phyloP scores from a whole-genome alignment of 768 basidiomycete genomes.

The Lyophyllum decastes region DNA sequence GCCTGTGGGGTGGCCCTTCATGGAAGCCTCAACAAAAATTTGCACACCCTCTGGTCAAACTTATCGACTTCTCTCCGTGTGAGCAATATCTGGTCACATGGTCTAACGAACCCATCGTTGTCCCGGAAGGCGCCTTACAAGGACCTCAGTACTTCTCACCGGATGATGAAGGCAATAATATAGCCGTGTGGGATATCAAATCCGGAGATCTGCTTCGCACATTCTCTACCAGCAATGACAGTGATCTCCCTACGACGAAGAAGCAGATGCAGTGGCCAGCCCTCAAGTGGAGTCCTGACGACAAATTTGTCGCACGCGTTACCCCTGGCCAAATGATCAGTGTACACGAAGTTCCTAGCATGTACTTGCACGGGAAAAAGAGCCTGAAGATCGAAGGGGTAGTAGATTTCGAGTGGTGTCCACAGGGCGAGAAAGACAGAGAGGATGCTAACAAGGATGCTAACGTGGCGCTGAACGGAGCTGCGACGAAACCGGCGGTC shows the following conservation, averaged over 20 bases:
- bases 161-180: conserved; percentile 94
- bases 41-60: conserved; percentile 92
- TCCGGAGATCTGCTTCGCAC: conserved; percentile 90
- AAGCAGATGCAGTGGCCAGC: conserved; percentile 94
- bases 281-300: conserved; percentile 97
- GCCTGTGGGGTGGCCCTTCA: conserved; percentile 91
- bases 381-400: conserved; percentile 97
- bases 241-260: conserved; percentile 58
- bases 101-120: conserved; percentile 91
- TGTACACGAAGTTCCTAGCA: conserved; percentile 91
- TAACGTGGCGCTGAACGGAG: conserved; percentile 30
- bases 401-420: conserved; percentile 98
- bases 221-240: conserved; percentile 69
- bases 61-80: conserved; percentile 96
- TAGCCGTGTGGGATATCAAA: conserved; percentile 99
- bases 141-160: conserved; percentile 86
- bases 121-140: conserved; percentile 77
- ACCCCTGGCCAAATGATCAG: conserved; percentile 93
- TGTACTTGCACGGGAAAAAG: conserved; percentile 95
- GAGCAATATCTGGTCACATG: conserved; percentile 97
- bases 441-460: conserved; percentile 66
- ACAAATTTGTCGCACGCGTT: conserved; percentile 89
- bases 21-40: conserved; percentile 90
- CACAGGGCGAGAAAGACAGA: conserved; percentile 84
- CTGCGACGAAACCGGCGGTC: conserved; percentile 39